Evolutionary conservation across 129 eudicot species (phyloP).

Genomic region (Dittrichia graveolens): DNA sequence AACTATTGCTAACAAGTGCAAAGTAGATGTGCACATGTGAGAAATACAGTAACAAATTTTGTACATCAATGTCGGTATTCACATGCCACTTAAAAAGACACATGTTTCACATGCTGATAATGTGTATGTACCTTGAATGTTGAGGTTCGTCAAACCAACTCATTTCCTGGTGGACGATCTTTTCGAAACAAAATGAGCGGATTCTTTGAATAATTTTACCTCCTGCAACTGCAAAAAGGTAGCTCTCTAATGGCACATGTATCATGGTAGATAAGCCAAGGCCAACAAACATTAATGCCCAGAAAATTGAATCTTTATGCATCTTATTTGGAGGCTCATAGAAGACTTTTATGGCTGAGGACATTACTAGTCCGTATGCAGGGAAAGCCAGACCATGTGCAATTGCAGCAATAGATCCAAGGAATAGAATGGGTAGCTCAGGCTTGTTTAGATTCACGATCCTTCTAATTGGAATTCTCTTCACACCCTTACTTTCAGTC

Average conservation of each 20-base stretch:
- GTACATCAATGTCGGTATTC: too few relatives aligned
- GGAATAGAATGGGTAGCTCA: constrained; percentile 43
- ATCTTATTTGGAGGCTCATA: constrained; percentile 42
- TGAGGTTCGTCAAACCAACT: constrained; percentile 69
- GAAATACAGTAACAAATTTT: too few relatives aligned
- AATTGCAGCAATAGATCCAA: constrained; percentile 53
- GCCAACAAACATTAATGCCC: constrained; percentile 54
- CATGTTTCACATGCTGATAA: too few relatives aligned
- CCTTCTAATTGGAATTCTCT: constrained; percentile 24
- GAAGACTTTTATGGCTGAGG: constrained; percentile 50
- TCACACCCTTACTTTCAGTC: constrained; percentile 6
- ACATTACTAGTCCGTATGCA: constrained; percentile 44
- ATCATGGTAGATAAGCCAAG: constrained; percentile 40
- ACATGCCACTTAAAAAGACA: too few relatives aligned
- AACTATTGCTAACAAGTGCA: too few relatives aligned
- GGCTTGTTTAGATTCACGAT: constrained; percentile 51
- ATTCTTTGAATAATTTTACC: constrained; percentile 49
- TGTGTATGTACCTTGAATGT: constrained; percentile 53
- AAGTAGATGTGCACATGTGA: too few relatives aligned
- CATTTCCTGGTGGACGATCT: constrained; percentile 57
- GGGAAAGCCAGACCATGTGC: constrained; percentile 49
- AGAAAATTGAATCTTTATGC: constrained; percentile 41
- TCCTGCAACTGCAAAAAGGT: constrained; percentile 55
- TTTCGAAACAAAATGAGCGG: constrained; percentile 46
- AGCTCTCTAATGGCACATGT: constrained; percentile 45